Conservation (phyloP, 495 filamentous ascomycete genomes). For the Penicillium flavigenum region DNA sequence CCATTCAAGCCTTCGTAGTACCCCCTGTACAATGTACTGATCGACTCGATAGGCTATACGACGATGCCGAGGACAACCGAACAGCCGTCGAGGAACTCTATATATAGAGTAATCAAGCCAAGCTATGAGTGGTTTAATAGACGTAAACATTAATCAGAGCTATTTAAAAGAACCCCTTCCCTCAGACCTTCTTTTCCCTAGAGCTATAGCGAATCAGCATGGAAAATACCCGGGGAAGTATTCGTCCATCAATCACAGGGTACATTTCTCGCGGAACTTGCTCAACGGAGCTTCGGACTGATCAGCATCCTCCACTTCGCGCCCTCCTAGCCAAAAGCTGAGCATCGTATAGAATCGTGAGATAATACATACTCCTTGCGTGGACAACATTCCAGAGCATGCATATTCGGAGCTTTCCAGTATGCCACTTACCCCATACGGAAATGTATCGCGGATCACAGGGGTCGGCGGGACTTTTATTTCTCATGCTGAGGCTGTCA, state of each 20-base stretch:
- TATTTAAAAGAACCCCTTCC: conserved; percentile 7
- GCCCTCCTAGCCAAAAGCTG: conserved; percentile 1
- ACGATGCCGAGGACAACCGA: conserved; percentile 10
- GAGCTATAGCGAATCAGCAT: conserved; percentile 6
- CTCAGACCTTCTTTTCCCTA: conserved; percentile 2
- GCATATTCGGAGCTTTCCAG: conserved; percentile 31
- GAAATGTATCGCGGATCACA: conserved; percentile 20
- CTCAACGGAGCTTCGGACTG: conserved; percentile 5
- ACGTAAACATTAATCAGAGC: not conserved
- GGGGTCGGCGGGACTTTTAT: not conserved
- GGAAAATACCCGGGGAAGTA: not conserved
- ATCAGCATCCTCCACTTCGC: conserved; percentile 5
- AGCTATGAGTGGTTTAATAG: not conserved
- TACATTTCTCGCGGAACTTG: conserved; percentile 12
- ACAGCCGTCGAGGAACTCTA: not conserved
- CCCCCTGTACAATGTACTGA: not conserved
- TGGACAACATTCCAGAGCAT: conserved; percentile 23
- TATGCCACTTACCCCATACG: conserved; percentile 25
- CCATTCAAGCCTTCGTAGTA: not conserved
- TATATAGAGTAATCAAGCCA: not conserved
- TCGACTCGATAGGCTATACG: not conserved
- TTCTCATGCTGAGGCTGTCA: not conserved
- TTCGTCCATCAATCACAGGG: conserved; percentile 4
- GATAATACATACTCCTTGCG: conserved; percentile 21
- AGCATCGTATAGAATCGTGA: conserved; percentile 14